Evolutionary conservation across 208 protist species (phyloP).

Genomic region (Angomonas deanei): DNA sequence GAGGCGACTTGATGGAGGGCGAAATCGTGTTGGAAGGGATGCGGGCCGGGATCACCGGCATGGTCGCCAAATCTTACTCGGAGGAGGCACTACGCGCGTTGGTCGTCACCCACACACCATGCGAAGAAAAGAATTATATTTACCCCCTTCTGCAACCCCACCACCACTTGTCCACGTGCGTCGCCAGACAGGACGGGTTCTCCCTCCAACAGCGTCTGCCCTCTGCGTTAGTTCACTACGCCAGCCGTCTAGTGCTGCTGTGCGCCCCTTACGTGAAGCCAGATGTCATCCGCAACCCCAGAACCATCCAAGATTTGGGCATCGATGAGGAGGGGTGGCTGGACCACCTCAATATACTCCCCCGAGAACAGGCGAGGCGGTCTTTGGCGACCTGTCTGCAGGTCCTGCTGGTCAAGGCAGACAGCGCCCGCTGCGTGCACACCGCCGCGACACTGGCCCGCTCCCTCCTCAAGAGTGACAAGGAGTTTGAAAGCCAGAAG

Average conservation of each 20-base stretch:
- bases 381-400: constrained; percentile 42
- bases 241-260: constrained; percentile 59
- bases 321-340: constrained; percentile 67
- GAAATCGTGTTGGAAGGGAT: constrained; percentile 36
- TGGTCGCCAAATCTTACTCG: constrained; percentile 40
- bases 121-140: not conserved
- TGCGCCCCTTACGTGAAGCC: constrained; percentile 36
- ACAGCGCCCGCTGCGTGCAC: constrained; percentile 34
- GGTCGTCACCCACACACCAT: constrained; percentile 18
- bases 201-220: constrained; percentile 22
- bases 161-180: constrained; percentile 32
- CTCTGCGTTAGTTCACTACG: constrained; percentile 69
- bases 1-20: constrained; percentile 52
- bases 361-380: constrained; percentile 11
- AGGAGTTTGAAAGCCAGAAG: constrained; percentile 27
- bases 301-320: constrained; percentile 40
- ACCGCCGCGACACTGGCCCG: constrained; percentile 51
- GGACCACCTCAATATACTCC: constrained; percentile 28
- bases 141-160: constrained; percentile 21
- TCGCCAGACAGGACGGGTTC: not conserved
- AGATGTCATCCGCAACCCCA: constrained; percentile 22
- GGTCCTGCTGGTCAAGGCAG: constrained; percentile 32
- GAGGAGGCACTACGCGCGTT: constrained; percentile 28
- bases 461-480: constrained; percentile 40
- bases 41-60: constrained; percentile 14